A percentile compares a stretch with the other conserved stretches of the same genome.
Evolutionary conservation across 148 eudicot species (phyloP).

Genomic region (Selenicereus undatus): DNA sequence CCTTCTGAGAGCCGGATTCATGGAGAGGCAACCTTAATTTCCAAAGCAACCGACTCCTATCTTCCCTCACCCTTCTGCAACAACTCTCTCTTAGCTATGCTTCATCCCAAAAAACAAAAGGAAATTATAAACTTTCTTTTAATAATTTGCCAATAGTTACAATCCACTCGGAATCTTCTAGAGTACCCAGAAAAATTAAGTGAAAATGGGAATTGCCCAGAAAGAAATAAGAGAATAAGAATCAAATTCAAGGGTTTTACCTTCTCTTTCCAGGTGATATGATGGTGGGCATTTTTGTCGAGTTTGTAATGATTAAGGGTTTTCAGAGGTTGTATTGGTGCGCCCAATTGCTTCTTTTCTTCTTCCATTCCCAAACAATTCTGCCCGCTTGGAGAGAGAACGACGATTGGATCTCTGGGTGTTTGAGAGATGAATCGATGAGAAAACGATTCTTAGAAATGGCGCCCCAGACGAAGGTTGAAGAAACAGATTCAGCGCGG

Average conservation of each 20-base stretch:
- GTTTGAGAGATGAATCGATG: background rate
- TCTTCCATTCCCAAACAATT: slow-evolving; percentile 21
- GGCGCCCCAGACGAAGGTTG: slow-evolving; percentile 7
- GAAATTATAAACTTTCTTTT: no score
- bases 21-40: slow-evolving; percentile 47
- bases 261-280: slow-evolving; percentile 61
- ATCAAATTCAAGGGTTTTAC: slow-evolving; percentile 18
- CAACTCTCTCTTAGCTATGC: slow-evolving; percentile 77
- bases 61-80: slow-evolving; percentile 66
- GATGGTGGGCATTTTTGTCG: slow-evolving; percentile 28
- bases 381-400: background rate
- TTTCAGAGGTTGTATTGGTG: slow-evolving; percentile 43
- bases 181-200: background rate
- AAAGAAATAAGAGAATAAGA: background rate
- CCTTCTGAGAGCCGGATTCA: slow-evolving; percentile 40
- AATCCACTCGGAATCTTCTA: no score
- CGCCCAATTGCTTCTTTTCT: slow-evolving; percentile 20
- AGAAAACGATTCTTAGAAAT: background rate
- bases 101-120: slow-evolving; percentile 11
- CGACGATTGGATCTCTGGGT: background rate
- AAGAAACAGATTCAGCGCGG: slow-evolving; percentile 12
- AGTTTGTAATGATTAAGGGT: slow-evolving; percentile 34
- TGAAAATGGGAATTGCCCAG: background rate
- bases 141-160: no score
- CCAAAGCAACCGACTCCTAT: slow-evolving; percentile 67